These are phyloP conservation scores for Ogataea dorogensis DNA, from an alignment of 805 yeast genomes.

Conservation along the genomic window DNA sequence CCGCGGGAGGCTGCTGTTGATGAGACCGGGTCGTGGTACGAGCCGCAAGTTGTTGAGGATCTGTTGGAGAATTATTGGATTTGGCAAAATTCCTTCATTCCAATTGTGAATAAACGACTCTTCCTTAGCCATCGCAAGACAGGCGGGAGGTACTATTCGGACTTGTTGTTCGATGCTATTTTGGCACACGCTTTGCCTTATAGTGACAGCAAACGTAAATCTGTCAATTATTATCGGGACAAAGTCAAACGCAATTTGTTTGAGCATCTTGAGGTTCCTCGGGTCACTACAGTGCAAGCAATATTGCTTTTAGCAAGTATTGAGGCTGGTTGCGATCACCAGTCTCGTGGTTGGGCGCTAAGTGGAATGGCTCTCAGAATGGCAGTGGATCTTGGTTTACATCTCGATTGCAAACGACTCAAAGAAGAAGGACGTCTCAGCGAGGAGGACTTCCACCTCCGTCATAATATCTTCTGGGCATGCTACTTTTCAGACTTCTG, in stretches of 20 bases:
- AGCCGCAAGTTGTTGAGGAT: not conserved
- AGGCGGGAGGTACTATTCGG: constrained; percentile 6
- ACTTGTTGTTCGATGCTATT: constrained; percentile 2
- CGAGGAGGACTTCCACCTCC: constrained; percentile 1
- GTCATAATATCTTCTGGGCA: constrained; percentile 7
- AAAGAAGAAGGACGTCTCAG: constrained; percentile 1
- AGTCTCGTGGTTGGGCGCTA: constrained; percentile 5
- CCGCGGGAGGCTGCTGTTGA: not conserved
- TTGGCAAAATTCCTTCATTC: constrained; percentile 7
- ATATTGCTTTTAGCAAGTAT: constrained; percentile 2
- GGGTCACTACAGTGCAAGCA: constrained; percentile 6
- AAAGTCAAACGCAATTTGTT: constrained; percentile 2
- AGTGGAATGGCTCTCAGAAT: constrained; percentile 7
- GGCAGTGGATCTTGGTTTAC: constrained; percentile 7
- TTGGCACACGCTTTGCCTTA: constrained; percentile 4
- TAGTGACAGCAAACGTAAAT: not conserved
- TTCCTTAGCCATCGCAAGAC: constrained; percentile 1
- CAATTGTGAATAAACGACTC: not conserved
- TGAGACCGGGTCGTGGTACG: not conserved
- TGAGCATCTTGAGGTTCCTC: constrained; percentile 3
- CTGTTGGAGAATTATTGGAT: constrained; percentile 4
- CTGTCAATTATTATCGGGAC: constrained; percentile 1
- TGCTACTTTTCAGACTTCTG: constrained; percentile 4
- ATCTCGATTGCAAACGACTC: constrained; percentile 2
- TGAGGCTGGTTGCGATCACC: constrained; percentile 4